Percentiles rank a stretch among this genome's conserved stretches.
phyloP scores from a whole-genome alignment of 2,329 filamentous ascomycete species.

The Cladorrhinum sp. region DNA sequence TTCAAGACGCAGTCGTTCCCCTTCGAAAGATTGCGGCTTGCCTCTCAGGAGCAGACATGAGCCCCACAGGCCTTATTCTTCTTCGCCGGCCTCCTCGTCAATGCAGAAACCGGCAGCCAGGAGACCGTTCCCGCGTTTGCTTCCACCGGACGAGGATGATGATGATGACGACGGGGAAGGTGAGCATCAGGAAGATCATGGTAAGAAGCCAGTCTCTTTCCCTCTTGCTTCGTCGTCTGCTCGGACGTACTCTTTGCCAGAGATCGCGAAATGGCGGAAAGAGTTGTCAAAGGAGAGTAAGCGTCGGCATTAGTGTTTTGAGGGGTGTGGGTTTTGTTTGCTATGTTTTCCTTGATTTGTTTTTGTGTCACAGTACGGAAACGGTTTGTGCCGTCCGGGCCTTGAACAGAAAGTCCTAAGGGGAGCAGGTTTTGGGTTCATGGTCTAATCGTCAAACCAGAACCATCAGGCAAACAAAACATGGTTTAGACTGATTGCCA shows the following conservation, averaged over 20 bases:
- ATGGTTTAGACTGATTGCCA: too few relatives aligned
- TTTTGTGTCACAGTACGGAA: too few relatives aligned
- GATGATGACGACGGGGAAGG: not conserved
- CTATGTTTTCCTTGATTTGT: too few relatives aligned
- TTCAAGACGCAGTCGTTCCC: too few relatives aligned
- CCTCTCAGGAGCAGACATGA: not conserved
- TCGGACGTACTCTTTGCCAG: not conserved
- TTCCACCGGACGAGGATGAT: not conserved
- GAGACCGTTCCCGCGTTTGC: not conserved
- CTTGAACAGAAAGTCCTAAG: too few relatives aligned
- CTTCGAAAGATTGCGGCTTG: not conserved
- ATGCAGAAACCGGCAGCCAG: not conserved
- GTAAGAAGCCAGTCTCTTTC: not conserved
- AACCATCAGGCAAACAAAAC: too few relatives aligned
- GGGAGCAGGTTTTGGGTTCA: too few relatives aligned
- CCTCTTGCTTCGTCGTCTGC: not conserved
- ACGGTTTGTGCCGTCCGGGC: too few relatives aligned
- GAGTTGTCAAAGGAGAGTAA: not conserved
- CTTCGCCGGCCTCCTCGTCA: not conserved
- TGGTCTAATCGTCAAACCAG: too few relatives aligned
- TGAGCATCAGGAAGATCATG: not conserved
- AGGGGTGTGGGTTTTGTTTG: too few relatives aligned
- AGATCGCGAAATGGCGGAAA: not conserved
- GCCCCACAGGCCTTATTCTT: not conserved
- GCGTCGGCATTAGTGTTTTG: not conserved